These are phyloP conservation scores for Diaporthe eres DNA, from an alignment of 2,329 filamentous ascomycete species.

Conservation along the genomic window DNA sequence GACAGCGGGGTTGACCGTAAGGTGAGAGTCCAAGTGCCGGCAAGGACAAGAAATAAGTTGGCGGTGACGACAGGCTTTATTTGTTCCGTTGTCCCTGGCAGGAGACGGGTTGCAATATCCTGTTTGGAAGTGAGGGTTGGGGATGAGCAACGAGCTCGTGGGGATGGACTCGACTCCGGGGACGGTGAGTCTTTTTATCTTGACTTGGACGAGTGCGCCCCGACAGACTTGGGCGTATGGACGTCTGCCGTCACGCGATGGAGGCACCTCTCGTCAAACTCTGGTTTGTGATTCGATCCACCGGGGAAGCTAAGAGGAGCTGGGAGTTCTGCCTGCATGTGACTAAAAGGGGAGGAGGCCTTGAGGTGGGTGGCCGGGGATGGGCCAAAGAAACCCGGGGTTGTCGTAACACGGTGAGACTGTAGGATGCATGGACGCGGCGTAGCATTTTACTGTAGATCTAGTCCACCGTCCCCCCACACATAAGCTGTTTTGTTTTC, in stretches of 20 bases:
- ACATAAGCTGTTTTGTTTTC: not conserved
- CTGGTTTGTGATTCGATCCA: slow-evolving; percentile 8
- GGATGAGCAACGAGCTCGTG: not conserved
- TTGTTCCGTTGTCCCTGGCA: not conserved
- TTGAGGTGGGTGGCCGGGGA: slow-evolving; percentile 18
- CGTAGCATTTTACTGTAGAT: slow-evolving; percentile 9
- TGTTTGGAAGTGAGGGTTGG: not conserved
- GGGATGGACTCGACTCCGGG: not conserved
- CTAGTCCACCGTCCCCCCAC: slow-evolving; percentile 16
- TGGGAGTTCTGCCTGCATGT: slow-evolving; percentile 26
- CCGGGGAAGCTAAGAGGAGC: not conserved
- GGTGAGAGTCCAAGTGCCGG: not conserved
- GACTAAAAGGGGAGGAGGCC: slow-evolving; percentile 15
- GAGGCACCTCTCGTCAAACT: slow-evolving; percentile 24
- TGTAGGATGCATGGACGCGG: slow-evolving; percentile 12
- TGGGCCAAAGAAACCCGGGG: slow-evolving; percentile 10
- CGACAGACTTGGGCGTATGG: not conserved
- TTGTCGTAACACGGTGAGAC: slow-evolving; percentile 19
- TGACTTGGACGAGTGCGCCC: not conserved
- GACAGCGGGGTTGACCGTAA: not conserved
- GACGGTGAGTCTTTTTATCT: slow-evolving; percentile 15
- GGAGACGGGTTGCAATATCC: not conserved
- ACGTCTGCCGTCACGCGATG: slow-evolving; percentile 16
- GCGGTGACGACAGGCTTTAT: not conserved
- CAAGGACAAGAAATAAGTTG: not conserved